Conservation (phyloP, 768 basidiomycete species). For the Amylocystis lapponica region DNA sequence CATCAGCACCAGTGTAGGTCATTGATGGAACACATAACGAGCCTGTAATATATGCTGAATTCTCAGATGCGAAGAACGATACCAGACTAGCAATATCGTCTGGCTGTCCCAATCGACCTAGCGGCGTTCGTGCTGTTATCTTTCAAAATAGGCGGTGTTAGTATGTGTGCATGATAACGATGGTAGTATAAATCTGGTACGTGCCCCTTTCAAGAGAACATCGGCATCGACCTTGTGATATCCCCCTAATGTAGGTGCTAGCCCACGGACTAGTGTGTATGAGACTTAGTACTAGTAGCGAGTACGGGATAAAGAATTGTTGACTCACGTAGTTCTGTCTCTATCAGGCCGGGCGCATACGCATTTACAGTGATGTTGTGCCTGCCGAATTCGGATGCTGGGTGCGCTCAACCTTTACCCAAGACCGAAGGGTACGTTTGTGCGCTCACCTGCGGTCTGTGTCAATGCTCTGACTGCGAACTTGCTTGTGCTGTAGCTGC, state of each 20-base stretch:
- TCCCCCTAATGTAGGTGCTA: too few species aligned
- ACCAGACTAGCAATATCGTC: conserved; percentile 7
- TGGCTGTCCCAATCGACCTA: not conserved
- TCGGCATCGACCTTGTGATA: too few species aligned
- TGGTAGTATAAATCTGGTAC: too few species aligned
- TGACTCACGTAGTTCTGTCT: conserved; percentile 7
- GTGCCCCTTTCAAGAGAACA: too few species aligned
- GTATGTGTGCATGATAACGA: too few species aligned
- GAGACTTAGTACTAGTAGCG: too few species aligned
- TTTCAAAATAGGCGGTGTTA: too few species aligned
- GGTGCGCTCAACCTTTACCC: not conserved
- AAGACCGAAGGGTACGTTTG: too few species aligned
- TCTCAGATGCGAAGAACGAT: conserved; percentile 9
- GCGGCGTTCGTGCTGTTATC: not conserved
- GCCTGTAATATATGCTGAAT: too few species aligned
- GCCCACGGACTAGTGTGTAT: too few species aligned
- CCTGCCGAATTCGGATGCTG: conserved; percentile 18
- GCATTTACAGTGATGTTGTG: conserved; percentile 17
- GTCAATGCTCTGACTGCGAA: conserved; percentile 18
- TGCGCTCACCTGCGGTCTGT: conserved; percentile 6
- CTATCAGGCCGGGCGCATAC: conserved; percentile 20
- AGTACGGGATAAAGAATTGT: not conserved
- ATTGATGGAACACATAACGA: too few species aligned
- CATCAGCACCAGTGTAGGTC: too few species aligned
- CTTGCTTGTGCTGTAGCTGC: conserved; percentile 18